Evolutionary conservation across 2,329 filamentous ascomycete genomes (phyloP), one percentile per base, ranked within the genome.

Genomic region (Arthrinium phaeospermum): DNA sequence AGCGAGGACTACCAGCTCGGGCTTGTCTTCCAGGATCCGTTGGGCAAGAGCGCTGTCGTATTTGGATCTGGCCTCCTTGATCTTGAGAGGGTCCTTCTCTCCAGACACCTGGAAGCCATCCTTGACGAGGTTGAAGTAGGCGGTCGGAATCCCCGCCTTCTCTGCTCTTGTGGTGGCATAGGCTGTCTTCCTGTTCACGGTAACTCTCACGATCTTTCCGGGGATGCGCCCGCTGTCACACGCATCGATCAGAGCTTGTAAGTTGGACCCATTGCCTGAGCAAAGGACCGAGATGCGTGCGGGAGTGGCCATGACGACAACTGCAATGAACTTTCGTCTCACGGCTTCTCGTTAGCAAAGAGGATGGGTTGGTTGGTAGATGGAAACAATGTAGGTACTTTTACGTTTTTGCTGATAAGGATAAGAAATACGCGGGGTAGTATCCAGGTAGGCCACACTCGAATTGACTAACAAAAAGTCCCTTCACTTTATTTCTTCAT

Each of bases 51-150:
- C 93, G 19, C 90, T 88, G 80, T 97, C 94, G 81, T 96, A 97
- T 71, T 86, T 86, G 67, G 87, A 84, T 34, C 94, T 89, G 1
- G 90, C 92, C 57, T 89, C 86, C 22, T 84, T 77, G 80, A 91
- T 73, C 82, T 84, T 81, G 27, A 78, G 76, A 24, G 88, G 83
- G 77, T 94, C 89, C 74, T 86, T 88, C 79, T 93, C 93, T 45
- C 87, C 86, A 72, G 85, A 84, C n/a, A 76, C 75, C 70, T 85
- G 79, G 79, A 88, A 89, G 73, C 94, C 94, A 83, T 94, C 92
- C 47, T 89, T 88, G 71, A 95, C 86, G 53, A 96, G 89, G 82
- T 96, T 96, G 86, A 96, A 94, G 85, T 96, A 96, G 71, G 90
- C 89, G 71, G 90, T 93, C 0, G 93, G 91, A 72, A 97, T 95